Base-by-base conservation (phyloP, 352 stramenopile species). In the Phytophthora agathidicida region DNA sequence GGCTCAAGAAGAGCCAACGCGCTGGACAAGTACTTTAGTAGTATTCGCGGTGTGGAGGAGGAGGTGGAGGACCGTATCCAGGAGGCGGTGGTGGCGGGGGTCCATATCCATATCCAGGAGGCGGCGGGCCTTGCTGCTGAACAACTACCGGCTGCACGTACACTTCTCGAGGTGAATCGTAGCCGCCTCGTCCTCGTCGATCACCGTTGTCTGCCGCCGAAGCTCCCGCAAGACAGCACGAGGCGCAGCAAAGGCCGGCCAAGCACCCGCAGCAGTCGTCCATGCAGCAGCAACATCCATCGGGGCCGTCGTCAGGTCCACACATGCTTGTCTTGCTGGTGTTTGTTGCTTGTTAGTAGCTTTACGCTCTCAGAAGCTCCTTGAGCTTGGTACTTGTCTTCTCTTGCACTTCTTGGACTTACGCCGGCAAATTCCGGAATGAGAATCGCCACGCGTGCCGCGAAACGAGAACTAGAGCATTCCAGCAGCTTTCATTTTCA, bases 111-210 rank as follows among this genome's bases (percentile, higher is more conserved):
- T 68, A 69, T 30, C 45, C 51, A 39, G 42, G 57, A 14, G 46
- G 59, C 3, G 58, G 57, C 9, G 28, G 50, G n/a, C 52, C 61
- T 50, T 68, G 44, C 26, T 65, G 54, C 26, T 65, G 54, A 7
- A 71, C 61, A 20, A 53, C 47, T 7, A 71, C 61, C n/a, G 61
- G 55, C 30, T 71, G 61, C 23, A 71, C 55, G 37, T 66, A 71
- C 14, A 71, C 61, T 47, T 61, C 42, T 22, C 49, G 37, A 4
- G 35, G 60, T 5, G 60, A 66, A 14, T 71, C 48, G 36, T 66
- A 62, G n/a, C 44, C 47, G 10, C 32, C 26, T 26, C 36, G 44
- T 30, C 43, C 45, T 10, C 56, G 36, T 14, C 55, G 35, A 10
- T 53, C 28, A 13, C n/a, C 37, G 24, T 69, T 53, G 32, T 67